A percentile compares a stretch with the other conserved stretches of the same genome.
These are phyloP conservation scores for Funneliformis geosporum DNA, from an alignment of 192 early-diverging fungal genomes.

Conservation along the genomic window DNA sequence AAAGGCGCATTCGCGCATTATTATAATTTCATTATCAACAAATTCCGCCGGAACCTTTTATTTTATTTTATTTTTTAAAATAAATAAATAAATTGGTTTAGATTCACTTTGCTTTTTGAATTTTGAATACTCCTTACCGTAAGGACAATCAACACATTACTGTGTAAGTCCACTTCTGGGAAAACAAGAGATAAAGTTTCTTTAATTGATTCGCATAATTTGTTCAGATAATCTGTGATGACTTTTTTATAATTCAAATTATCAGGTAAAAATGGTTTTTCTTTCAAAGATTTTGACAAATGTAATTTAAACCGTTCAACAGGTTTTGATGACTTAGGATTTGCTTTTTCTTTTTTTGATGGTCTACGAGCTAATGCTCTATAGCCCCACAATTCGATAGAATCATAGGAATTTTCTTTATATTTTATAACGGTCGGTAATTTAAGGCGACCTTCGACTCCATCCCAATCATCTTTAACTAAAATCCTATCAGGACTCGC, in stretches of 20 bases:
- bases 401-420: not conserved
- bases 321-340: not conserved
- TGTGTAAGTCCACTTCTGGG: not conserved
- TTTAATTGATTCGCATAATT: not conserved
- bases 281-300: not conserved
- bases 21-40: not conserved
- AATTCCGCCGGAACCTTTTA: not conserved
- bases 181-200: not conserved
- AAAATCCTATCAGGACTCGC: too few relatives aligned
- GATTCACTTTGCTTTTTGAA: not conserved
- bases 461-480: not conserved
- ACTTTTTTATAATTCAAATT: not conserved
- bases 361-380: not conserved
- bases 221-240: conserved; percentile 1
- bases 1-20: conserved; percentile 14
- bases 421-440: not conserved
- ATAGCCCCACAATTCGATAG: not conserved
- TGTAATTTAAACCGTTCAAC: not conserved
- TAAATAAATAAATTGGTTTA: too few relatives aligned
- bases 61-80: not conserved
- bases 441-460: not conserved
- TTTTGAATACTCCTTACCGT: not conserved
- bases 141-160: not conserved
- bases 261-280: not conserved
- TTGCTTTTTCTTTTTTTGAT: not conserved